phyloP scores from a whole-genome alignment of 768 basidiomycete species.

The Suillus weaverae region DNA sequence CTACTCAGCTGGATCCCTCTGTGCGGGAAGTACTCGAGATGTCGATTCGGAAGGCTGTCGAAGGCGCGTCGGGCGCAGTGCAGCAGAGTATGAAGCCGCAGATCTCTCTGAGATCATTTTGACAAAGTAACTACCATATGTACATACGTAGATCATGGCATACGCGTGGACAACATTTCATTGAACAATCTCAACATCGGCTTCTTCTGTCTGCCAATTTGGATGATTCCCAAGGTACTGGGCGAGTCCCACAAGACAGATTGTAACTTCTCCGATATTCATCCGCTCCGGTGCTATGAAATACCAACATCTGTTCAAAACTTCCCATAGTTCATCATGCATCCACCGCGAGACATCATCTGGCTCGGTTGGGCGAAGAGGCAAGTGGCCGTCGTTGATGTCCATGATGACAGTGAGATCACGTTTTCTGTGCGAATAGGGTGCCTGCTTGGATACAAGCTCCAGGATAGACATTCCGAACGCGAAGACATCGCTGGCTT shows the following conservation, averaged over 20 bases:
- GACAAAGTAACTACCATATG: conserved; percentile 13
- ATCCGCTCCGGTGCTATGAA: conserved; percentile 39
- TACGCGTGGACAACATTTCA: background rate
- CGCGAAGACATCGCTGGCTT: conserved; percentile 54
- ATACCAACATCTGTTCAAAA: conserved; percentile 49
- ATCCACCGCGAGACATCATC: conserved; percentile 37
- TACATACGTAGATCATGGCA: background rate
- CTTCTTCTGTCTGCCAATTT: background rate
- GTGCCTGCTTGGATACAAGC: conserved; percentile 50
- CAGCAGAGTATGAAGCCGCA: conserved; percentile 61
- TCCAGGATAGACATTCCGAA: conserved; percentile 64
- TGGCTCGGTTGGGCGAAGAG: conserved; percentile 42
- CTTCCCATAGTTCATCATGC: conserved; percentile 48
- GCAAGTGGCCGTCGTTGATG: conserved; percentile 40
- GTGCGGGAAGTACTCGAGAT: conserved; percentile 68
- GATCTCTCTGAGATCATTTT: conserved; percentile 77
- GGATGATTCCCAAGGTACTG: background rate
- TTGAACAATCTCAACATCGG: background rate
- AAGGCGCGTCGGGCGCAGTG: conserved; percentile 37
- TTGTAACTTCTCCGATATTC: background rate
- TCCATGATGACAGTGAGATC: conserved; percentile 52
- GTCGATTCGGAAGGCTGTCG: conserved; percentile 75
- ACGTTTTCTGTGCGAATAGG: conserved; percentile 49
- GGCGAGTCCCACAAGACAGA: background rate
- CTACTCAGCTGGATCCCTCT: conserved; percentile 58